Conservation (phyloP, 2,329 filamentous ascomycete genomes). For the Phyllosticta citriasiana region DNA sequence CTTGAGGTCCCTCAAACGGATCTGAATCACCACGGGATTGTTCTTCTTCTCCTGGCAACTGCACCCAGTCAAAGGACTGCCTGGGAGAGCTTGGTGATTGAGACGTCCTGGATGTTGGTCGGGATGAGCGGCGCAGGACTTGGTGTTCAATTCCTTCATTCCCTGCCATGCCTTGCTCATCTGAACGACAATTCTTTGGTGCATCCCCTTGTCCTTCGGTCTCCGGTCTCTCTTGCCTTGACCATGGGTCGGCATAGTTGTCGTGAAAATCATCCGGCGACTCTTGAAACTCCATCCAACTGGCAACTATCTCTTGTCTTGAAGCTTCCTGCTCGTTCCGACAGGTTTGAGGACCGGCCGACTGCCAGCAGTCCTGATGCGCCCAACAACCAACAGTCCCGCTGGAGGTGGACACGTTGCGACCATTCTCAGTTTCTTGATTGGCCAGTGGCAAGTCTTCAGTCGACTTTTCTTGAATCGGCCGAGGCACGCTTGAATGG, state of each 20-base stretch:
- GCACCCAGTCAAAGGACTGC: neutral
- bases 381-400: neutral
- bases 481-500: neutral
- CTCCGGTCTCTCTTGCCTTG: neutral
- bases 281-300: neutral
- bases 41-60: neutral
- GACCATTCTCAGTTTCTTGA: neutral
- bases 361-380: neutral
- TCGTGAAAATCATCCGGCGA: neutral
- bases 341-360: neutral
- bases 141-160: neutral
- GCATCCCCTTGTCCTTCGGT: neutral
- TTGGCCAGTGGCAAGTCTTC: neutral
- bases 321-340: neutral
- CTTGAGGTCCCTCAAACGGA: neutral
- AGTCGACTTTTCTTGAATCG: neutral
- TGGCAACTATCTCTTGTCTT: neutral
- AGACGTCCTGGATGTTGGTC: neutral
- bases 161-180: neutral
- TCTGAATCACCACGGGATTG: neutral
- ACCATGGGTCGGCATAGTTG: neutral
- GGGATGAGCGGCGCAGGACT: neutral
- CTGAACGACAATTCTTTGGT: neutral
- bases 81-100: neutral
- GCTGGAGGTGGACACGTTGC: neutral